These are phyloP conservation scores for Insectozyma bohioensis DNA, from an alignment of 1,139 yeast species.

Conservation along the genomic window DNA sequence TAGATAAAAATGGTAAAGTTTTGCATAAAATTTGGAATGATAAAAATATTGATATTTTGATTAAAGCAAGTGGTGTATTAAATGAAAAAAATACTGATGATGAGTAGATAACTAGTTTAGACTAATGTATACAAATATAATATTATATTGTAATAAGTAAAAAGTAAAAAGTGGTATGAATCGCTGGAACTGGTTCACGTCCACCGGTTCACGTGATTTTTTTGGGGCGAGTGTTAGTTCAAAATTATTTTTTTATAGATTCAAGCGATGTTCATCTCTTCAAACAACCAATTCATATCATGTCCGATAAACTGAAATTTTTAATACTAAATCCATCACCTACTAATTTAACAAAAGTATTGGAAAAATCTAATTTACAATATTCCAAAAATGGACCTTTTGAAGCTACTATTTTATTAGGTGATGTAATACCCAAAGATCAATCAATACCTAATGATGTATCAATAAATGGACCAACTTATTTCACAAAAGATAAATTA, in stretches of 20 bases:
- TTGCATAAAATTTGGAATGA: constrained; percentile 79
- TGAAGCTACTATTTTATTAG: constrained; percentile 53
- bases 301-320: constrained; percentile 24
- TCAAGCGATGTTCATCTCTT: no score
- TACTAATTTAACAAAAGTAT: constrained; percentile 36
- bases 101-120: constrained; percentile 16
- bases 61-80: constrained; percentile 72
- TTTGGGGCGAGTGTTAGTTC: no score
- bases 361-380: constrained; percentile 50
- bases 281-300: no score
- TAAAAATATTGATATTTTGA: constrained; percentile 68
- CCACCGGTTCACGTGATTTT: no score
- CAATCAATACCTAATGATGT: constrained; percentile 17
- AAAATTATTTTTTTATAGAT: no score
- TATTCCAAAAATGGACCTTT: constrained; percentile 65
- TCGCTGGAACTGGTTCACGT: no score
- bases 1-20: constrained; percentile 55
- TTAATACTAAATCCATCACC: constrained; percentile 53
- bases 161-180: no score
- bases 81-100: constrained; percentile 37
- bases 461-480: constrained; percentile 6
- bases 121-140: no score
- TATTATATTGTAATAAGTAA: no score
- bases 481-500: constrained; percentile 4
- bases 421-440: constrained; percentile 37